phyloP scores from a whole-genome alignment of 108 stramenopile species.

The Bacterosira constricta region DNA sequence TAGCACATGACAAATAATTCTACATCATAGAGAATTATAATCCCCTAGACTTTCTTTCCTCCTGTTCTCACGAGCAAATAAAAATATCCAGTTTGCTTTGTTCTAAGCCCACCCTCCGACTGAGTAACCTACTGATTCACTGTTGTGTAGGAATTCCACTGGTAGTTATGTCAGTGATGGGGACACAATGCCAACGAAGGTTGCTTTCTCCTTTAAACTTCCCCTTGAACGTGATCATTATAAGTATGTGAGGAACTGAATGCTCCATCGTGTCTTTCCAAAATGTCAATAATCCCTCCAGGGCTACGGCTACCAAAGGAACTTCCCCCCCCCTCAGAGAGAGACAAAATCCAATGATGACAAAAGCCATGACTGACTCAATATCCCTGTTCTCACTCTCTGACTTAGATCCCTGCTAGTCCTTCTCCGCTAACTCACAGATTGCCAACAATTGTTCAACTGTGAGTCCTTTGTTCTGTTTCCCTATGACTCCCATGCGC shows the following conservation, averaged over 20 bases:
- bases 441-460: background rate
- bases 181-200: constrained; percentile 7
- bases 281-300: background rate
- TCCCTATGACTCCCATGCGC: background rate
- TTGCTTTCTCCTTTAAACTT: constrained; percentile 13
- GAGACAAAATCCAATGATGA: background rate
- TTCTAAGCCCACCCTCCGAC: background rate
- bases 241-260: background rate
- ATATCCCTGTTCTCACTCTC: background rate
- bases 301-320: background rate
- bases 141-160: background rate
- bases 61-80: background rate
- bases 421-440: background rate
- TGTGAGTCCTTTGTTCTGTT: background rate
- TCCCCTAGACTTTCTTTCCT: background rate
- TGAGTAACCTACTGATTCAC: background rate
- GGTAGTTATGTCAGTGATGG: background rate
- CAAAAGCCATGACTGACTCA: background rate
- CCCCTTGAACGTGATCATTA: constrained; percentile 11
- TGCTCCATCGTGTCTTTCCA: background rate
- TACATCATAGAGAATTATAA: background rate
- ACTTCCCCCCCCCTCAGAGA: background rate
- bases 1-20: background rate
- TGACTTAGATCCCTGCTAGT: background rate
- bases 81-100: background rate